These are phyloP conservation scores for Emmonsia crescens DNA, from an alignment of 2,329 filamentous ascomycete genomes.

Conservation along the genomic window DNA sequence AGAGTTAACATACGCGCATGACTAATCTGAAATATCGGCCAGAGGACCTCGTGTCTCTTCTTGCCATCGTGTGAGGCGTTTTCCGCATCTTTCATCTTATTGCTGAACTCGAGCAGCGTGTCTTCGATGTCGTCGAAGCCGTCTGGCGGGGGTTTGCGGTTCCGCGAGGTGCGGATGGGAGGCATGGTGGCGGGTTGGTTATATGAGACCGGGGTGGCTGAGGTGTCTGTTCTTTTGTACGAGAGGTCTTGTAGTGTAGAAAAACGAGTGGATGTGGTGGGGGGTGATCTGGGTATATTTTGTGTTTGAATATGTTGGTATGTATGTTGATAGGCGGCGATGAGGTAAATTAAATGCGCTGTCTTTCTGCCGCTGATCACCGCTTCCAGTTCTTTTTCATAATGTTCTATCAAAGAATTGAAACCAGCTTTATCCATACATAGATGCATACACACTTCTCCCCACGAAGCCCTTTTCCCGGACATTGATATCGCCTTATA, in stretches of 20 bases:
- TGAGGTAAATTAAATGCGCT: constrained; percentile 9
- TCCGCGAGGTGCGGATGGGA: constrained; percentile 48
- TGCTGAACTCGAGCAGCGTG: constrained; percentile 55
- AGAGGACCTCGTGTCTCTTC: constrained; percentile 84
- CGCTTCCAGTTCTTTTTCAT: constrained; percentile 16
- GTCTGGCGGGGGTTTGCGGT: constrained; percentile 53
- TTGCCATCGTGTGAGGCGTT: constrained; percentile 69
- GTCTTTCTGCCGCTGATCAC: constrained; percentile 19
- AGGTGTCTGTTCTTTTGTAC: background rate
- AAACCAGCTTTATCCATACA: background rate
- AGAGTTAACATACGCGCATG: constrained; percentile 59
- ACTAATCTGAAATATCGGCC: constrained; percentile 95
- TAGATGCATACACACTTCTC: background rate
- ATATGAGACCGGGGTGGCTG: background rate
- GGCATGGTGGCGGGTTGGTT: constrained; percentile 39
- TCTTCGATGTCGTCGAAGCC: constrained; percentile 61
- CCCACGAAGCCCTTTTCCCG: background rate
- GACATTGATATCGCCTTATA: background rate
- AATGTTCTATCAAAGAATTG: too few species aligned
- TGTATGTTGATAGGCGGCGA: background rate
- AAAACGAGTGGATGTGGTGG: background rate
- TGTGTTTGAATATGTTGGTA: background rate
- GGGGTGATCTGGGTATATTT: background rate
- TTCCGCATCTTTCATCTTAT: constrained; percentile 70
- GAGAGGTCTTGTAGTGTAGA: background rate